A percentile compares a stretch with the other conserved stretches of the same genome.
Conservation (phyloP, 2,329 filamentous ascomycete species). For the Sphaerulina musiva region DNA sequence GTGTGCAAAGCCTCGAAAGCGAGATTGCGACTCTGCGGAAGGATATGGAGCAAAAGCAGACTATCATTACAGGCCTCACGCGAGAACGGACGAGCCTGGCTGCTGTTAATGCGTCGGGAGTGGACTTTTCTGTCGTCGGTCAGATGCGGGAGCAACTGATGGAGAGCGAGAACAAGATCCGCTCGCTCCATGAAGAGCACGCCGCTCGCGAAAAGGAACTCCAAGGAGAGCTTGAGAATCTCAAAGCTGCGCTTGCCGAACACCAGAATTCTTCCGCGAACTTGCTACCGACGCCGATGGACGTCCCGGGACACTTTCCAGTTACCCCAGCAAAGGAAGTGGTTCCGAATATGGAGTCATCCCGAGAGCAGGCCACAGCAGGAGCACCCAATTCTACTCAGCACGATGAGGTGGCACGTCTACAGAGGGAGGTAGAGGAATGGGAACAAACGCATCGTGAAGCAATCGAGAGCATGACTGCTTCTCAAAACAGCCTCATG, state of each 20-base stretch:
- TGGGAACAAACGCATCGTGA: conserved; percentile 73
- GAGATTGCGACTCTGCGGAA: conserved; percentile 78
- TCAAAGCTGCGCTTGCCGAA: conserved; percentile 52
- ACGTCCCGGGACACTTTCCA: conserved; percentile 37
- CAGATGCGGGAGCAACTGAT: conserved; percentile 82
- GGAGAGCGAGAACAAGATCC: conserved; percentile 73
- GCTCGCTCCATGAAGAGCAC: conserved; percentile 65
- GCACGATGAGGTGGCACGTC: conserved; percentile 51
- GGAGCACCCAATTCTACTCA: conserved; percentile 16
- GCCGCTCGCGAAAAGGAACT: conserved; percentile 69
- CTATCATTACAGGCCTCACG: conserved; percentile 88
- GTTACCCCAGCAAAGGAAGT: conserved; percentile 31
- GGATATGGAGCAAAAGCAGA: conserved; percentile 95
- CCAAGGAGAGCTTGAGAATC: conserved; percentile 59
- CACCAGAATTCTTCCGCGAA: conserved; percentile 22
- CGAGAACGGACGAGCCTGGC: conserved; percentile 88
- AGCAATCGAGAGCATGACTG: conserved; percentile 63
- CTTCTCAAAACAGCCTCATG: conserved; percentile 65
- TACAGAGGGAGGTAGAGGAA: conserved; percentile 63
- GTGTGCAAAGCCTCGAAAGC: conserved; percentile 81
- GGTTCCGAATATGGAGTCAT: conserved; percentile 27
- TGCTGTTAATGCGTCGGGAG: conserved; percentile 55
- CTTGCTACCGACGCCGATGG: conserved; percentile 21
- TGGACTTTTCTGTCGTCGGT: conserved; percentile 87
- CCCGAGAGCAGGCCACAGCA: conserved; percentile 21